Base-by-base conservation (phyloP, 306 rosid species). In the Myrica gale region DNA sequence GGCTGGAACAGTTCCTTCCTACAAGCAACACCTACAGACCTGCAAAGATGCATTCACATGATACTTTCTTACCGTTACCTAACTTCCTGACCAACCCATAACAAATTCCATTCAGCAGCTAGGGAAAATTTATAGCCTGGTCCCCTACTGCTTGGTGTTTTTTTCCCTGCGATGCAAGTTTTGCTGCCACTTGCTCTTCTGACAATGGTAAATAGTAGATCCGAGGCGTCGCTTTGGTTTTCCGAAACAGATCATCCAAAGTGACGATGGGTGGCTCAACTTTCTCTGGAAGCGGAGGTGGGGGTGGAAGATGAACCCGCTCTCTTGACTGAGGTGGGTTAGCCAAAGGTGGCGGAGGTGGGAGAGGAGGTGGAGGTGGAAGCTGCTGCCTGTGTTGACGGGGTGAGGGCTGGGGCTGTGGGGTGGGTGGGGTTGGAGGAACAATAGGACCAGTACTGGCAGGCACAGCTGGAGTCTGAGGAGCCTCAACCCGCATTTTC, bases 171-270 rank as follows among this genome's bases (percentile, higher is more conserved):
- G 80, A 86, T 37, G 89, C 86, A 75, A 89, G 91, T 85, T 89
- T 92, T 69, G 86, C 87, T 2, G 87, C 84, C 58, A 90, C 99
- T 71, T 96, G 91, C 76, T 89, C 97, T 53, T 96, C 94, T 9
- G 99, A 85, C 77, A 92, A 81, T 37, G 99, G 99, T 61, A 96
- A 83, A 78, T 96, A 96, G 88, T 96, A 96, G 74, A 96, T 90
- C 53, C 98, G 88, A 74, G 99, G 99, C 70, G 91, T 90, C 43
- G 97, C 85, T 76, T 86, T 88, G 69, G 99, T 96, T 84, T 96
- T 96, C 69, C 89, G 90, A 61, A 96, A 96, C 60, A 96, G 96
- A 73, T 96, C 99, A 65, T 96, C 99, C 74, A 96, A 75, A 55
- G 98, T 96, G 70, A 96, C 91, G 56, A 90, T 89, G 7, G 99